Evolutionary conservation across 2,329 filamentous ascomycete species (phyloP), one percentile per base, ranked within the genome.

Genomic region (Cladosporium austrohemisphaericum): DNA sequence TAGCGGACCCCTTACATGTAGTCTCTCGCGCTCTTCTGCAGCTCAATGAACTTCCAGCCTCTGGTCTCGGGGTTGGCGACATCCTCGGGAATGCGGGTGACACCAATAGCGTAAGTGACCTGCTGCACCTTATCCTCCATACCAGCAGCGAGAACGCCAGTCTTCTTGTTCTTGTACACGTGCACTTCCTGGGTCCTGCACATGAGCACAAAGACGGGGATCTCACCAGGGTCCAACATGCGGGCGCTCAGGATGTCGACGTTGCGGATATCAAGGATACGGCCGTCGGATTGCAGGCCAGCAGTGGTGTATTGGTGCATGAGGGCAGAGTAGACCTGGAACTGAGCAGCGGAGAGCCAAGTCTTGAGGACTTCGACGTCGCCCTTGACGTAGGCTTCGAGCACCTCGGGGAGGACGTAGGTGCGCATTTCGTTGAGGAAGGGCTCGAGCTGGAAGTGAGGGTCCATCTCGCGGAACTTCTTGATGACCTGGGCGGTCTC

Each of bases 81-180:
- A 60, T 98, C 93, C 66, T 98, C 93, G 2, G 93, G 85, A 52
- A 95, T 83, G 57, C 93, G 79, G 3, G 93, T 98, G 53, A 98
- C 86, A 61, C 93, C 93, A 60, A 98, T 97, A 55, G 92, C 93
- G 65, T 98, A 98, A 2, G 93, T 97, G 58, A 98, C 93, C 59
- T 95, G 84, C 72, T 98, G 93, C 19, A 98, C 93, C 73, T 91
- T 94, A 72, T 98, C 93, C 71, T 98, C 93, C 90, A 96, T 97
- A 35, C 93, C 93, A 10, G 92, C 92, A 3, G 92, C 91, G 40
- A 98, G 80, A 69, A 96, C 78, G 56, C 85, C 85, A 1, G 85
- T 85, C 78, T 98, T 97, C 51, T 85, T 83, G 57, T 97, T 95
- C 55, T 87, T 82, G 75, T 96, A 98, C 13, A 97, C 91, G 66